Base-by-base conservation (phyloP, 2,329 filamentous ascomycete species). In the Apiospora sp. region DNA sequence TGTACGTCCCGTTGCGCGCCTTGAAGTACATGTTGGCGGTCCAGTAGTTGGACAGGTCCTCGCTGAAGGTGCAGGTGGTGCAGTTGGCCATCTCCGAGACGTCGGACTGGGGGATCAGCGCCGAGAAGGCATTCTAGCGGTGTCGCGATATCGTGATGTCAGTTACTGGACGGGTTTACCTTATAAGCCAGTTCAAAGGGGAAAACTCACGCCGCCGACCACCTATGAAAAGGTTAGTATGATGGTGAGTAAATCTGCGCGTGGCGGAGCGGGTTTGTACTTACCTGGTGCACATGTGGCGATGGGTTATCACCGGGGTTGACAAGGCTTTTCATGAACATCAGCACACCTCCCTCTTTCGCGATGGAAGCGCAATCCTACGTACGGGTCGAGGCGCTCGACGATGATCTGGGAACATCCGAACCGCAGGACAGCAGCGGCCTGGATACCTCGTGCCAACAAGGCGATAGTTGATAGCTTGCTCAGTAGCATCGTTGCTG, bases 41-140 rank as follows among this genome's bases (percentile, higher is more conserved):
- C 92, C 92, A 93, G 82, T 94, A 93, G 77, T 90, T 92, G 72
- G 88, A 92, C 72, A 88, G 82, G 79, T 93, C 91, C 74, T 89
- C 83, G 41, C 86, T 84, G 71, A 91, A 90, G 43, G 86, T 85
- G 80, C 92, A 93, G 4, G 91, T 91, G 1, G 91, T 92, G 80
- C 92, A 93, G 12, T 86, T 86, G 1, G 89, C 87, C 67, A 68
- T 14, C 67, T 48, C 43, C 43, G 67, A 44, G 24, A 68, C 67
- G 19, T 68, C 67, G 67, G 67, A 30, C 67, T 30, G 24, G 24
- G 67, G 67, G 4, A 68, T 68, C 22, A 48, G 24, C 4, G 67
- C 67, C 6, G 24, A 12, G 43, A 68, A 68, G 76, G 80, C 1
- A 79, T 80, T 1, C 79, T 79, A 69, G 78, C 80, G n/a, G 76